Base-by-base conservation (phyloP, 2,329 filamentous ascomycete genomes). In the Trichoderma citrinoviride region DNA sequence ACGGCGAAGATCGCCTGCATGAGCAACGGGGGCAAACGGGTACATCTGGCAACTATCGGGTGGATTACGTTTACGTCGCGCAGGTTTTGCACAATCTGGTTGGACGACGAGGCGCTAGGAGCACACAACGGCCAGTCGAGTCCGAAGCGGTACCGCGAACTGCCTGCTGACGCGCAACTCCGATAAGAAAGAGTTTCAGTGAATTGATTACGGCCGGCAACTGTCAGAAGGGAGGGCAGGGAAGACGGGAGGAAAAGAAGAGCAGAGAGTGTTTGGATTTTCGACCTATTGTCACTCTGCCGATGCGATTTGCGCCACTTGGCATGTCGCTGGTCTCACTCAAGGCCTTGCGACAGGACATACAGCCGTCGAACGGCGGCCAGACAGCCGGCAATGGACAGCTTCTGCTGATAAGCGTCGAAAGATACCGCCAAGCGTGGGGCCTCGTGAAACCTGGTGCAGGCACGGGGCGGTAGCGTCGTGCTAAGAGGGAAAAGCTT, bases 101-200 rank as follows among this genome's bases (percentile, higher is more conserved):
- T 75, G 72, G 73, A 67, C 65, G 60, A 62, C 37, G 56, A 50
- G 65, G 71, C 72, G 69, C 68, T 68, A 63, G 62, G 58, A 68
- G 33, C 55, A 54, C 55, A 58, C 43, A 41, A 57, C 27, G 50
- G 43, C 61, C 44, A 63, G 44, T 50, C 41, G 64, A 23, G 56
- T 37, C 46, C 60, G 49, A 44, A 54, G 19, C 49, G 25, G 52
- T 52, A 43, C 64, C 41, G 52, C 61, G 61, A 68, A 64, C 62
- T 40, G 52, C 61, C 64, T 44, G 52, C 65, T 65, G 60, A 61
- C 41, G 40, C 54, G 49, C 49, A 52, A 17, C 27, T 8, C 29
- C 17, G 17, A 52, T 52, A 52, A 52, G 17, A 27, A 2, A 29
- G n/a, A 10, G n/a, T 17, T 19, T 12, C 7, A 27, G 53, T 40